phyloP scores from a whole-genome alignment of 164 flowering plant genomes.

The Magnolia changhungtana region DNA sequence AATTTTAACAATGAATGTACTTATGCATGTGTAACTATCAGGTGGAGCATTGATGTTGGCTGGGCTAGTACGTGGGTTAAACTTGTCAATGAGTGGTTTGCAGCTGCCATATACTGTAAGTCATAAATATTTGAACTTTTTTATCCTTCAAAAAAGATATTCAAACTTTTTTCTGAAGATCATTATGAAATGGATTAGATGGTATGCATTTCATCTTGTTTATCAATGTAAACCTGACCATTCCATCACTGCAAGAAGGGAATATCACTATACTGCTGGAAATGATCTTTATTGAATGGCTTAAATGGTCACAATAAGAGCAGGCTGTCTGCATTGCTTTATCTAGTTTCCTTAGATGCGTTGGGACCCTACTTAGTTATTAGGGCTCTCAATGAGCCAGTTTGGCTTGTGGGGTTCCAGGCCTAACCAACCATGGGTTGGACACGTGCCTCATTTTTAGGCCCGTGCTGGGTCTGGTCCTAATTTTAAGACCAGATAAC shows the following conservation, averaged over 20 bases:
- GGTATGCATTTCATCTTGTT: neutral
- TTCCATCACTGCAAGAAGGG: neutral
- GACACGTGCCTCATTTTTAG: no score
- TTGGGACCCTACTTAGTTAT: no score
- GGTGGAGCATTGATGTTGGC: constrained; percentile 96
- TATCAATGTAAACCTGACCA: neutral
- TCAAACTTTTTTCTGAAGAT: neutral
- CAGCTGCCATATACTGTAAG: constrained; percentile 80
- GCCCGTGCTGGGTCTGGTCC: no score
- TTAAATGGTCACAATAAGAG: no score
- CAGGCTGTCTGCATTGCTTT: no score
- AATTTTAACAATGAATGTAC: neutral
- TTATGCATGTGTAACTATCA: constrained; percentile 20
- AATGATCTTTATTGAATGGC: neutral
- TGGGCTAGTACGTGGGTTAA: constrained; percentile 99
- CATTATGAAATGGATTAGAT: neutral
- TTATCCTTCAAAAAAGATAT: neutral
- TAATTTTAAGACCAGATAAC: no score
- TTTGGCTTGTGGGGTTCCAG: no score
- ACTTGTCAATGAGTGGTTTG: constrained; percentile 89
- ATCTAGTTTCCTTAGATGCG: no score
- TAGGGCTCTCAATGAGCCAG: no score
- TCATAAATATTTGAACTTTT: neutral
- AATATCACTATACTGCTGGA: neutral
- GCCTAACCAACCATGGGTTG: no score